Evolutionary conservation across 495 filamentous ascomycete genomes (phyloP).

Genomic region (Penicillium antarcticum): DNA sequence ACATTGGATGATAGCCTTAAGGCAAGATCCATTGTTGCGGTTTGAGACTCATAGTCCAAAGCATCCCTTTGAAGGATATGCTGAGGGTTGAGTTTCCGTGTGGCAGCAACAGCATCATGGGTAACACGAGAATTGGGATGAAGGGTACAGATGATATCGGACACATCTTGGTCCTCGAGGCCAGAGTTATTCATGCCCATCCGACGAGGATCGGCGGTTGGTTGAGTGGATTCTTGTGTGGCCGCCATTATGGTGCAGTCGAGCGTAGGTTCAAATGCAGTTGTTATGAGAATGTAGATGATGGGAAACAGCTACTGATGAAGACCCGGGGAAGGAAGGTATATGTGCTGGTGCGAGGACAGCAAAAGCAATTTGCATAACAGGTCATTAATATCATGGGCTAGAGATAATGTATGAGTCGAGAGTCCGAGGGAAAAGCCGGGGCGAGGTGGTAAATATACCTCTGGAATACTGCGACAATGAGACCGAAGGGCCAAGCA

Average conservation of each 20-base stretch:
- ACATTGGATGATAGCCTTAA: conserved; percentile 72
- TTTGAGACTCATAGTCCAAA: conserved; percentile 40
- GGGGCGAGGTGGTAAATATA: not conserved
- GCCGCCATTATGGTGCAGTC: conserved; percentile 36
- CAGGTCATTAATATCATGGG: conserved; percentile 15
- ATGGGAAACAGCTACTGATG: conserved; percentile 16
- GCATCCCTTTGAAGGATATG: conserved; percentile 55
- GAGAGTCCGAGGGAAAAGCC: not conserved
- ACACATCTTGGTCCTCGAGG: conserved; percentile 72
- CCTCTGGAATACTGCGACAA: not conserved
- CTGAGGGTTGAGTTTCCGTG: conserved; percentile 39
- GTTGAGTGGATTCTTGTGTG: conserved; percentile 76
- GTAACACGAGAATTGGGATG: conserved; percentile 74
- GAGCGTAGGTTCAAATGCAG: conserved; percentile 6
- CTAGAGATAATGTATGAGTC: conserved; percentile 3
- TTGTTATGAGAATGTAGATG: conserved; percentile 11
- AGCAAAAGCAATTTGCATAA: conserved; percentile 18
- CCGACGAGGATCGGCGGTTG: conserved; percentile 73
- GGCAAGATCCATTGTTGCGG: conserved; percentile 62
- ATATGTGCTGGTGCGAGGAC: conserved; percentile 18
- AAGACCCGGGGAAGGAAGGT: conserved; percentile 15
- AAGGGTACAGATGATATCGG: conserved; percentile 86
- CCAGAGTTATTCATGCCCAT: conserved; percentile 73
- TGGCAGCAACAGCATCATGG: conserved; percentile 58
- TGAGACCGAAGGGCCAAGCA: conserved; percentile 2